Evolutionary conservation across 2,329 filamentous ascomycete species (phyloP), one percentile per base, ranked within the genome.

Genomic region (Bipolaris bicolor): DNA sequence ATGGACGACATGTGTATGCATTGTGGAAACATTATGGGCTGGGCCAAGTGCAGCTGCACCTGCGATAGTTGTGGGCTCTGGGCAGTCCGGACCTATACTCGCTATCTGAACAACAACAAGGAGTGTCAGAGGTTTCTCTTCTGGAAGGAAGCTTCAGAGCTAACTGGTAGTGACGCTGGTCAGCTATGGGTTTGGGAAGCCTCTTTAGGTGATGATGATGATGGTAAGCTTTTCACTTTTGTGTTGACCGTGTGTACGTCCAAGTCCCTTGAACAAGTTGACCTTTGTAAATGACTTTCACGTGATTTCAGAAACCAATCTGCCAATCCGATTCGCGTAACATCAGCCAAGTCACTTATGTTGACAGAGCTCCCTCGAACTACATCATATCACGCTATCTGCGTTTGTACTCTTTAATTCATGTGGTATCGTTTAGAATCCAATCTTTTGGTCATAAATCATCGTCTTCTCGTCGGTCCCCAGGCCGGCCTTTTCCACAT

Each of bases 1-100:
- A 58, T 58, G 26, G 55, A 64, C 39, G 49, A 61, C 5, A 71
- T 77, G 63, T 77, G 76, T 51, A 72, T 75, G 63, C 74, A 76
- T 50, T 74, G 73, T 51, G 72, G 73, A 15, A 55, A 55, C 3
- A 63, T 76, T n/a, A 51, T 65, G 22, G 63, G 46, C 1, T 74
- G 70, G 71, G 18, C 41, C 2, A 49, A 55, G 16, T 77, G 74
- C 55, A 45, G 47, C 16, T 76, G 68, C 57, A 47, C 45, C 1
- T 77, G 76, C 57, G 61, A 70, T 20, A 76, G 65, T 50, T 77
- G 75, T 53, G 63, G 65, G 9, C 46, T 66, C 6, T 58, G 59
- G 24, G 33, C 58, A 7, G 68, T 72, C 40, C 65, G 62, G 52
- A 70, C 69, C 7, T 77, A 74, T 51, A 73, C 65, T 13, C 61